Conservation (phyloP, 106 monocot species). For the Apostasia ramifera region DNA sequence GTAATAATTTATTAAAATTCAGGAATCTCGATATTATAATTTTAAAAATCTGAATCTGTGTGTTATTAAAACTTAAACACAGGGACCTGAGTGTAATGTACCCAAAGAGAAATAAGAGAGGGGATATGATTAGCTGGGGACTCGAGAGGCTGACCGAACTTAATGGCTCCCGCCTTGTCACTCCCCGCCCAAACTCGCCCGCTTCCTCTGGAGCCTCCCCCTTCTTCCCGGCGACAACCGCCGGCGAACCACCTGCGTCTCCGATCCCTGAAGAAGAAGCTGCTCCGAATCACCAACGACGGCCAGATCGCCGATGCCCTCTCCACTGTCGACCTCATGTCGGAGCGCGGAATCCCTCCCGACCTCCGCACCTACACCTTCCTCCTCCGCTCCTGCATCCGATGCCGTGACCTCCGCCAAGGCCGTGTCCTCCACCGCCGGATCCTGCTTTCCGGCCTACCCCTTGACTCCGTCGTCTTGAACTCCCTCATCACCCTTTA, state of each 20-base stretch:
- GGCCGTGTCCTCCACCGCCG: slow-evolving; percentile 56
- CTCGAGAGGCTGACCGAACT: background rate
- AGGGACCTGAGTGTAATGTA: no score
- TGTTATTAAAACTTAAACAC: no score
- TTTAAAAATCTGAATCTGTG: no score
- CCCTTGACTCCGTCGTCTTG: slow-evolving; percentile 32
- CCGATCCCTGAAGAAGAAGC: slow-evolving; percentile 20
- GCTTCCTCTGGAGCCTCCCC: background rate
- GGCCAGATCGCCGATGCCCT: slow-evolving; percentile 27
- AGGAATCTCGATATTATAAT: no score
- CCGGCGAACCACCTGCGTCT: background rate
- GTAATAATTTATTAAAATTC: no score
- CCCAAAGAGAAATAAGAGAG: no score
- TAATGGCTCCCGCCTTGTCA: background rate
- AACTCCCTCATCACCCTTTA: slow-evolving; percentile 87
- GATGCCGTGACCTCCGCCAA: slow-evolving; percentile 39
- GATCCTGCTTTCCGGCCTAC: slow-evolving; percentile 29
- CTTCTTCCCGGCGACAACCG: background rate
- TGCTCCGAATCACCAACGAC: slow-evolving; percentile 25
- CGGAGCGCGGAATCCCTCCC: slow-evolving; percentile 16
- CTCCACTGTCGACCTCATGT: slow-evolving; percentile 28
- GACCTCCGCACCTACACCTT: slow-evolving; percentile 44
- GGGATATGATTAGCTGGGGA: no score
- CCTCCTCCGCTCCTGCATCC: slow-evolving; percentile 59
- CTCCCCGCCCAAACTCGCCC: background rate